Evolutionary conservation across 176 grass and related monocot genomes (phyloP).

Genomic region (Carex cristatella): DNA sequence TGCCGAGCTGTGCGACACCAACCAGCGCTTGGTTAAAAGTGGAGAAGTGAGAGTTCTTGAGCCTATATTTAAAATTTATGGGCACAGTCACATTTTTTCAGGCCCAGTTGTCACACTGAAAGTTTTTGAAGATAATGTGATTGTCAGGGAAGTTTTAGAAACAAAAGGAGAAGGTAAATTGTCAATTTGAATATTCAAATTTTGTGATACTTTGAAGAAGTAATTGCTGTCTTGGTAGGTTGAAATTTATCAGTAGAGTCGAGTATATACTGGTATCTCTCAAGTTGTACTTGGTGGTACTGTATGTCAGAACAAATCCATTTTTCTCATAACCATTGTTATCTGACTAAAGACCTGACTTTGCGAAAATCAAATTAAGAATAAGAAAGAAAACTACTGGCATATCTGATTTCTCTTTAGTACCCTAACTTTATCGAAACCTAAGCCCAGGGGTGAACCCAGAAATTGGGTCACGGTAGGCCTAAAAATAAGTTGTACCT

Average conservation of each 20-base stretch:
- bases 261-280: neutral
- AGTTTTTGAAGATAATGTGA: constrained; percentile 32
- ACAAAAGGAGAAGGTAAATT: constrained; percentile 22
- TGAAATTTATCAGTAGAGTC: neutral
- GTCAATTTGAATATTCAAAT: neutral
- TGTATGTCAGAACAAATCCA: neutral
- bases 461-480: too few species aligned
- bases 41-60: constrained; percentile 30
- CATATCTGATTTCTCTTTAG: neutral
- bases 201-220: neutral
- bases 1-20: constrained; percentile 31
- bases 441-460: neutral
- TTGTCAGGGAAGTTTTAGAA: constrained; percentile 26
- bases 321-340: neutral
- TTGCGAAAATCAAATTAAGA: neutral
- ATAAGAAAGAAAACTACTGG: neutral
- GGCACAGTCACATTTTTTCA: constrained; percentile 8
- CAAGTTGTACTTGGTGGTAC: neutral
- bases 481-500: too few species aligned
- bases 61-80: constrained; percentile 30
- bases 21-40: neutral
- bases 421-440: neutral
- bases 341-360: neutral
- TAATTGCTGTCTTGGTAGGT: neutral
- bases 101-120: constrained; percentile 34